A percentile compares a stretch with the other conserved stretches of the same genome.
Evolutionary conservation across 805 yeast genomes (phyloP).

Genomic region (Kazachstania bromeliacearum): DNA sequence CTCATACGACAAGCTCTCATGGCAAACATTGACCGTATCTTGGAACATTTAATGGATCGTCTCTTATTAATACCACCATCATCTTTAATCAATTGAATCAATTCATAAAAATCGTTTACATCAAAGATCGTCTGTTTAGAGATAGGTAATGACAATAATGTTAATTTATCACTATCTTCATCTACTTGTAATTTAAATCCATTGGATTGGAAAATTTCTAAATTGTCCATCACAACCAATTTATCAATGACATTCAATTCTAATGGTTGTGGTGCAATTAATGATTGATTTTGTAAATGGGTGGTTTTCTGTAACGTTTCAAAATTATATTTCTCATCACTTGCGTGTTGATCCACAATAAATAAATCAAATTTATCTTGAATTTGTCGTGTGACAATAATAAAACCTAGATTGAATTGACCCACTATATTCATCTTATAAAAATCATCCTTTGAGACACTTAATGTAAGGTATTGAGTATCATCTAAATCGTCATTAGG

Average conservation of each 20-base stretch:
- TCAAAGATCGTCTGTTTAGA: slow-evolving; percentile 64
- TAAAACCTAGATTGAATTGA: slow-evolving; percentile 92
- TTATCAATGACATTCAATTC: slow-evolving; percentile 76
- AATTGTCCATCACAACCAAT: slow-evolving; percentile 53
- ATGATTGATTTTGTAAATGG: slow-evolving; percentile 55
- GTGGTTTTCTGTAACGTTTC: slow-evolving; percentile 54
- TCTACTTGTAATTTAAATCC: slow-evolving; percentile 61
- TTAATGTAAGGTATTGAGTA: slow-evolving; percentile 48
- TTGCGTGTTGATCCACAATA: slow-evolving; percentile 94
- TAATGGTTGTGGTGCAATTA: slow-evolving; percentile 49
- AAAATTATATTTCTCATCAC: slow-evolving; percentile 90
- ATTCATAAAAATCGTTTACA: slow-evolving; percentile 58
- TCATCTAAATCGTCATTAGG: too few relatives aligned
- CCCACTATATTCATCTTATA: slow-evolving; percentile 71
- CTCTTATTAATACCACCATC: slow-evolving; percentile 35
- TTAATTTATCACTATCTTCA: slow-evolving; percentile 39
- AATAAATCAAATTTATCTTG: slow-evolving; percentile 47
- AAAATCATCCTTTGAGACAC: slow-evolving; percentile 67
- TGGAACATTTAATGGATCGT: slow-evolving; percentile 46
- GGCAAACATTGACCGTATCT: slow-evolving; percentile 77
- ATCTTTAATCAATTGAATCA: slow-evolving; percentile 57
- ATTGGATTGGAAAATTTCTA: slow-evolving; percentile 50
- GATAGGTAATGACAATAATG: slow-evolving; percentile 56
- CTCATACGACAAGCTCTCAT: slow-evolving; percentile 92
- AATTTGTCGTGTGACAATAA: slow-evolving; percentile 51